These are phyloP conservation scores for Aspergillus ustus DNA, from an alignment of 2,329 filamentous ascomycete species.

Conservation along the genomic window DNA sequence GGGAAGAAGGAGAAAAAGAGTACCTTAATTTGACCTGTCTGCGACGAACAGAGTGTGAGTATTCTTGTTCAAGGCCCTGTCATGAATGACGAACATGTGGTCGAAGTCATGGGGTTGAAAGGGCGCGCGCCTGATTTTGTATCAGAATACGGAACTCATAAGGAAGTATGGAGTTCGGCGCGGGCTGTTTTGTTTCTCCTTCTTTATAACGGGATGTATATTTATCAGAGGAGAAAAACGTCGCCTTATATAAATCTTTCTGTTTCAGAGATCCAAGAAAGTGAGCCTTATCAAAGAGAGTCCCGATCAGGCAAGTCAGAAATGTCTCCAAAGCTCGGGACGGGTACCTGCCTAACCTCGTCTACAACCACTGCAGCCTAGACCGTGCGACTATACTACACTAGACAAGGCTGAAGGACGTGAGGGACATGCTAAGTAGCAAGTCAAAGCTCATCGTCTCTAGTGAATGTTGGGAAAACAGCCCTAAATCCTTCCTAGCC, in stretches of 20 bases:
- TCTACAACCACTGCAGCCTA: conserved; percentile 17
- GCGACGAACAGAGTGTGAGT: background rate
- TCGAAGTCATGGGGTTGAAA: conserved; percentile 31
- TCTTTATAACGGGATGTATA: conserved; percentile 2
- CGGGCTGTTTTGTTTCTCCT: conserved; percentile 2
- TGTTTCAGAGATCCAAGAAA: conserved; percentile 3
- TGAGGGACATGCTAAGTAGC: background rate
- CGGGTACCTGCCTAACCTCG: conserved; percentile 18
- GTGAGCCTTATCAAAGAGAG: conserved; percentile 4
- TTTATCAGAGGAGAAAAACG: background rate
- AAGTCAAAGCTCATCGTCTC: background rate
- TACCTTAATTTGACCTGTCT: conserved; percentile 14
- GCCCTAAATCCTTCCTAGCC: conserved; percentile 1
- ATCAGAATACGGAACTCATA: conserved; percentile 8
- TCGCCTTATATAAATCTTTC: background rate
- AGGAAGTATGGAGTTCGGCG: background rate
- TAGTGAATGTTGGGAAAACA: background rate
- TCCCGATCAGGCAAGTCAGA: background rate
- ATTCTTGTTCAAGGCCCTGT: conserved; percentile 15
- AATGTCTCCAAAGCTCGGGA: background rate
- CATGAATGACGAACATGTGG: conserved; percentile 30
- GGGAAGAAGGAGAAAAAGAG: background rate
- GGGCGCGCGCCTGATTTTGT: conserved; percentile 30
- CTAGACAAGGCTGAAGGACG: conserved; percentile 7
- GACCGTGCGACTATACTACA: background rate